Evolutionary conservation across 805 yeast species (phyloP), one percentile per base, ranked within the genome.

Genomic region (Isabelozyma heimii): DNA sequence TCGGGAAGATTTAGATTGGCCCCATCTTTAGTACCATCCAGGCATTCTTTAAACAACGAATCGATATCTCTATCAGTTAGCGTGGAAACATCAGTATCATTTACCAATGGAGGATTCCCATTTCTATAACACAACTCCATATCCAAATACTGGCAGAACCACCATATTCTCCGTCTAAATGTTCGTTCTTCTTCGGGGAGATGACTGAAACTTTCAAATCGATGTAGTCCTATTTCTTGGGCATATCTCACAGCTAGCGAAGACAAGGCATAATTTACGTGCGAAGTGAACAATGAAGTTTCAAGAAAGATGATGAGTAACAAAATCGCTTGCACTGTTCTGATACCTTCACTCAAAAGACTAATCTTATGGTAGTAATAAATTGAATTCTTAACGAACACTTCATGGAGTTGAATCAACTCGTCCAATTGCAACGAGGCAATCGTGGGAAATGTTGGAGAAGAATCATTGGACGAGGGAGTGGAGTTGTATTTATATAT

Each of bases 281-380:
- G 60, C 13, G 67, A 56, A n/a, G 63, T 54, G 7, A 69, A 48
- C 63, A 67, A 53, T 40, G 57, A 60, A 10, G 57, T 57, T 49
- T 63, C 75, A 35, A 75, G 62, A 51, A 69, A 79, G 2, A 66
- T 50, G 1, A 76, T 62, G 42, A 85, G 60, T 20, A 84, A 55
- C 20, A 85, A 52, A 8, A 83, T 64, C 0, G 80, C 87, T 56
- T 75, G 82, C 13, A 83, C 63, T 2, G 83, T 75, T 38, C 65
- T 65, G 0, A 79, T 45, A 9, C 84, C 85, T 51, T 80, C 85
- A 53, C 80, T 76, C 35, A 76, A 57, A 1, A 79, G 66, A 5
- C 77, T 63, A 7, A 82, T 60, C 50, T 80, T 70, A 54, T 80
- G 82, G 54, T 76, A 84, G 57, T 80, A 84, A 56, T 64, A 79